phyloP scores from a whole-genome alignment of 2,329 filamentous ascomycete species.

The Helotiales sp. region DNA sequence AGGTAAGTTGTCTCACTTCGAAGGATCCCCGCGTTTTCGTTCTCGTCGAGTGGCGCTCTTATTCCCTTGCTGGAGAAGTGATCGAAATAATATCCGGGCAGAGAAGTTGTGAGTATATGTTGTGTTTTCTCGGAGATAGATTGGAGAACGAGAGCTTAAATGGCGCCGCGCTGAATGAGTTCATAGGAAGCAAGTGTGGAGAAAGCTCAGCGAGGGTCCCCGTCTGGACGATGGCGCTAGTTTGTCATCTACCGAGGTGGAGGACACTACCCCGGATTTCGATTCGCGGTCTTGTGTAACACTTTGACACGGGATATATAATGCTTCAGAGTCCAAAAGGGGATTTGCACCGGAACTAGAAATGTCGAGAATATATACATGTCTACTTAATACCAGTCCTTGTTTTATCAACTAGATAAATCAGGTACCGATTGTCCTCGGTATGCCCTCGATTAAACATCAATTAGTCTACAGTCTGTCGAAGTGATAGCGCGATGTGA shows the following conservation, averaged over 20 bases:
- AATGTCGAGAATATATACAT: neutral
- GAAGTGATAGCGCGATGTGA: neutral
- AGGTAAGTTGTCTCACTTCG: too few relatives aligned
- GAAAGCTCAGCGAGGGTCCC: neutral
- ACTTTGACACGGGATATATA: neutral
- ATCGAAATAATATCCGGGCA: neutral
- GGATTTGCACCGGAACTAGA: neutral
- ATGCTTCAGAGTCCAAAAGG: neutral
- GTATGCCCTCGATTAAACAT: neutral
- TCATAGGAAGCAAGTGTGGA: neutral
- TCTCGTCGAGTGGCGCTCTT: too few relatives aligned
- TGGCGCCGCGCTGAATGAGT: too few relatives aligned
- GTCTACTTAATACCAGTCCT: too few relatives aligned
- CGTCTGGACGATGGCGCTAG: neutral
- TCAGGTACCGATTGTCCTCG: too few relatives aligned
- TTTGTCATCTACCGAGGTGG: constrained; percentile 1
- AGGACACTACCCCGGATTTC: neutral
- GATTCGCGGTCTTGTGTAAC: neutral
- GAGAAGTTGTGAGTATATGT: too few relatives aligned
- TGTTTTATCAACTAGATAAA: too few relatives aligned
- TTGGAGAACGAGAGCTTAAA: too few relatives aligned
- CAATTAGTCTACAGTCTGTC: neutral
- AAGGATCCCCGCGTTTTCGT: too few relatives aligned
- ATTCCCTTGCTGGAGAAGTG: too few relatives aligned
- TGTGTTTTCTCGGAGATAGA: too few relatives aligned